These are phyloP conservation scores for Aspergillus tanneri DNA, from an alignment of 2,329 filamentous ascomycete genomes.

Conservation along the genomic window DNA sequence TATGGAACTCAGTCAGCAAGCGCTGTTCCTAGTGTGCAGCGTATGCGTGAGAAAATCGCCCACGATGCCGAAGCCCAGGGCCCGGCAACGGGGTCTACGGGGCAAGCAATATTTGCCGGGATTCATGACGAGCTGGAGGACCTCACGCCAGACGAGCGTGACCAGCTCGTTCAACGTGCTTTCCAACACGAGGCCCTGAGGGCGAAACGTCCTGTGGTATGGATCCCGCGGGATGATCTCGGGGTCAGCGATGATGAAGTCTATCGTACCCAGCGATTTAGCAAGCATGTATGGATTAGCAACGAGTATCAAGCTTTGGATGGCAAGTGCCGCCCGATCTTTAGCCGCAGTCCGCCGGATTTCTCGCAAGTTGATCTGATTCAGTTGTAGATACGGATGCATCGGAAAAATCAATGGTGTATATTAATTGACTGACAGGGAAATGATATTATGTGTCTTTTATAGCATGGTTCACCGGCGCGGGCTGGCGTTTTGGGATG, in stretches of 20 bases:
- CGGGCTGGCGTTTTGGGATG: too few relatives aligned
- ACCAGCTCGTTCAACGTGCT: conserved; percentile 78
- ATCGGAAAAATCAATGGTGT: background rate
- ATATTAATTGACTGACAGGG: background rate
- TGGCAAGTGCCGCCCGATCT: conserved; percentile 77
- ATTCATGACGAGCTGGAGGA: conserved; percentile 94
- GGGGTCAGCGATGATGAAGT: conserved; percentile 93
- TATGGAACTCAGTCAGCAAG: conserved; percentile 38
- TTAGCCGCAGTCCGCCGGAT: conserved; percentile 80
- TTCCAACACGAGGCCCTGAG: conserved; percentile 89
- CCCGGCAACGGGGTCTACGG: conserved; percentile 57
- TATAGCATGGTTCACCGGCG: too few relatives aligned
- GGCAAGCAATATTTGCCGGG: conserved; percentile 79
- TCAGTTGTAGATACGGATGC: conserved; percentile 55
- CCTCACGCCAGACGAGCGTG: conserved; percentile 82
- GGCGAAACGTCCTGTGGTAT: conserved; percentile 80
- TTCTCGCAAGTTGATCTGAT: conserved; percentile 88
- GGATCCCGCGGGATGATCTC: conserved; percentile 88
- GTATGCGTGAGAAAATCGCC: conserved; percentile 37
- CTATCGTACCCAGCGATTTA: conserved; percentile 70
- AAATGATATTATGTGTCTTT: too few relatives aligned
- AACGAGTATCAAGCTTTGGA: conserved; percentile 90
- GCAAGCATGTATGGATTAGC: conserved; percentile 82
- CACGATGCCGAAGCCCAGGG: conserved; percentile 69
- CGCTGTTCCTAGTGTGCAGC: conserved; percentile 33